phyloP scores from a whole-genome alignment of 1,284 basidiomycete genomes.

The Sanguinoderma infundibulare region DNA sequence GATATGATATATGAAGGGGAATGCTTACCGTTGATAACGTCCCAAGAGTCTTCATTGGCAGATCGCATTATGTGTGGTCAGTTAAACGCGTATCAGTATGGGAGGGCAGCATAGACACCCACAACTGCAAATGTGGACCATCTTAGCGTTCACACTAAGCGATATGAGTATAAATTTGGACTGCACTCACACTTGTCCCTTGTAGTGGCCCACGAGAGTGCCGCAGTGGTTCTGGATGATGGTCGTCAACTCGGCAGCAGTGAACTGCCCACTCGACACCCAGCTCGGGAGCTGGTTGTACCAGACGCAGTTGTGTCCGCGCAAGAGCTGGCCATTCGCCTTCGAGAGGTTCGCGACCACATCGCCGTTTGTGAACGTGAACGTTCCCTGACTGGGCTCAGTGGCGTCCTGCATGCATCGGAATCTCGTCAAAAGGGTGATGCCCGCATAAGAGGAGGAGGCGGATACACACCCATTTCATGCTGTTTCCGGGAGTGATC shows the following conservation, averaged over 20 bases:
- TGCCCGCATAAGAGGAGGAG: background rate
- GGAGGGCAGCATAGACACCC: conserved; percentile 13
- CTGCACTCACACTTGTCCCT: conserved; percentile 52
- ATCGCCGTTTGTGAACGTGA: conserved; percentile 52
- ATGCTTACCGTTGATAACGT: conserved; percentile 42
- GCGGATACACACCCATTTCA: conserved; percentile 54
- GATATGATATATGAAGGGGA: background rate
- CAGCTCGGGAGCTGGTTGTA: conserved; percentile 58
- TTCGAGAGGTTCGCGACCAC: conserved; percentile 50
- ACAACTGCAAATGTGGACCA: conserved; percentile 25
- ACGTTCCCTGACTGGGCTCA: conserved; percentile 51
- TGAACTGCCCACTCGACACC: conserved; percentile 50
- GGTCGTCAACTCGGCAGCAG: conserved; percentile 45
- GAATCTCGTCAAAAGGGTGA: background rate
- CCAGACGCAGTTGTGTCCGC: conserved; percentile 58
- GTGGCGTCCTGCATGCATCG: conserved; percentile 47
- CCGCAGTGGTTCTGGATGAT: conserved; percentile 53
- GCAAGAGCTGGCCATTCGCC: conserved; percentile 44
- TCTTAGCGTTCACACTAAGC: too few relatives aligned
- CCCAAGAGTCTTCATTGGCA: conserved; percentile 34
- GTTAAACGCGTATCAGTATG: background rate
- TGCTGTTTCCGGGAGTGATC: conserved; percentile 57
- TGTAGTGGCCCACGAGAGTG: conserved; percentile 53
- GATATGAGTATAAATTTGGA: background rate
- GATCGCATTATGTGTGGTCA: conserved; percentile 3